phyloP scores from a whole-genome alignment of 345 rosid genomes.

The Eutrema japonicum region DNA sequence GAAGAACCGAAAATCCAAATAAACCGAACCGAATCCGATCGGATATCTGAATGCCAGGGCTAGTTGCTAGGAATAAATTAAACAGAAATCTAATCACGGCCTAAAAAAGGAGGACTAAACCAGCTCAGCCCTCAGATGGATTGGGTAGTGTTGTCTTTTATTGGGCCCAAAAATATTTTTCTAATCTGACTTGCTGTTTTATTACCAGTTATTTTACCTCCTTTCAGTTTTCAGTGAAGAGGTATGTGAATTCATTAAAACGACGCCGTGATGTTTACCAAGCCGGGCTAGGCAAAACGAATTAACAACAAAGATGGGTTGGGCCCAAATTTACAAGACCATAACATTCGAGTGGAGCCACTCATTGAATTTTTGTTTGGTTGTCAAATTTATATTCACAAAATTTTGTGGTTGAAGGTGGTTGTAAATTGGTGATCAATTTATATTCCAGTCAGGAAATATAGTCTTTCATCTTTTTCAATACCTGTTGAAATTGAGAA shows the following conservation, averaged over 20 bases:
- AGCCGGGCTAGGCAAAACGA: background rate
- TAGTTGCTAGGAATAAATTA: background rate
- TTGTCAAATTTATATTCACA: background rate
- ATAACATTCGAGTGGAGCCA: background rate
- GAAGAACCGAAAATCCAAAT: no score
- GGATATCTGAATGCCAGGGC: no score
- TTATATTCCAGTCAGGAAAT: no score
- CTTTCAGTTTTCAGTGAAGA: background rate
- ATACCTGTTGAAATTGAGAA: no score
- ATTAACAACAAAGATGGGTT: background rate
- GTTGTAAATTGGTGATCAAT: background rate
- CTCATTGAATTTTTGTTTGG: background rate
- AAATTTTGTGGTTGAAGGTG: background rate
- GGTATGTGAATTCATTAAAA: background rate
- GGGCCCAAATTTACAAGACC: conserved; percentile 7
- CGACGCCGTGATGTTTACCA: background rate
- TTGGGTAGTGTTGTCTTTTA: background rate
- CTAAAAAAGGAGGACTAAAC: background rate
- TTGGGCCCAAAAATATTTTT: background rate
- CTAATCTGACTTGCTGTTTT: background rate
- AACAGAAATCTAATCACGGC: background rate
- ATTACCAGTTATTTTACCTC: no score
- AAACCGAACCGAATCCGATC: no score
- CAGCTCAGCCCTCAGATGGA: background rate
- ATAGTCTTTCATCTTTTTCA: no score